Evolutionary conservation across 192 early-diverging fungal species (phyloP), one percentile per base, ranked within the genome.

Genomic region (Backusella liffmaniae): DNA sequence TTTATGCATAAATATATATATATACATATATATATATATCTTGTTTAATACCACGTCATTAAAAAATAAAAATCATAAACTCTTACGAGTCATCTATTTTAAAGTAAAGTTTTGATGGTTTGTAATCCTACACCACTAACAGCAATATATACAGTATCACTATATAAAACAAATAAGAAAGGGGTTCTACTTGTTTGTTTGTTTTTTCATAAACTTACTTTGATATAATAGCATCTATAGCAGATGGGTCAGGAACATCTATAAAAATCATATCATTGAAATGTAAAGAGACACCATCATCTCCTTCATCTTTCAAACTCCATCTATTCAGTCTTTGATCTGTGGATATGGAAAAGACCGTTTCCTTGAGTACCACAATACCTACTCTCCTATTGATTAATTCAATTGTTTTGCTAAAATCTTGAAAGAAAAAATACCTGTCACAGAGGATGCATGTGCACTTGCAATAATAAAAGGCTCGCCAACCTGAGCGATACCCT

Each of bases 261-360:
- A 89, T 80, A 75, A 84, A 91, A 16, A 82, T 72, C 15, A 86
- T 80, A n/a, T 85, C 76, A 4, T 74, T 37, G 36, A 85, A 68
- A 9, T 80, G 73, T 5, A 87, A 42, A n/a, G 62, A 67, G 4
- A 32, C 12, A 1, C 21, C 68, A 62, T 21, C 4, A 10, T 73
- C 21, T 1, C 70, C 32, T 30, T 73, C 46, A 26, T 71, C 34
- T 16, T 66, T 49, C 8, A 92, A 13, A 0, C 78, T 29, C 88
- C 91, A 94, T 16, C 84, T 37, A 34, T 87, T 89, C 2, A 95
- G 26, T 66, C 91, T 83, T 77, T 95, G 94, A 79, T 95, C 94
- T 36, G 90, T 86, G 51, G 90, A 90, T 15, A 87, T 87, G 13
- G 90, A 82, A 39, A 87, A 67, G 49, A 90, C 72, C 1, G 73